Evolutionary conservation across 225 moss, liverwort and hornwort genomes (phyloP).

Genomic region (Pseudoscleropodium purum): DNA sequence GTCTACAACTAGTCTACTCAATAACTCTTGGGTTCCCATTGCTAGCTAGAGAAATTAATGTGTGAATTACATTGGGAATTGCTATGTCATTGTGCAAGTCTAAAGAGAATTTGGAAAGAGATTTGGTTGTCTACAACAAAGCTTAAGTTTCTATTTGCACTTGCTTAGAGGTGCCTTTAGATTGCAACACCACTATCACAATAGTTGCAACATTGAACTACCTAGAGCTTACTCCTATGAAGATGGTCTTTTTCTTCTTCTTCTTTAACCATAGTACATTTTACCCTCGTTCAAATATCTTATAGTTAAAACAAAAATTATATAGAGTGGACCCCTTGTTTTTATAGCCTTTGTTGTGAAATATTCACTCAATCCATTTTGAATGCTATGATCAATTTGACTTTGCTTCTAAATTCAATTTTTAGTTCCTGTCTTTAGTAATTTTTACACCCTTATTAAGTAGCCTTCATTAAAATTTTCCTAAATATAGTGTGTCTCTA

Average conservation of each 20-base stretch:
- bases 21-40: background rate
- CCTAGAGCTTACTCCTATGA: background rate
- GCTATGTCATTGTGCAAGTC: background rate
- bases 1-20: background rate
- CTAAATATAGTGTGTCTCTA: too few relatives aligned
- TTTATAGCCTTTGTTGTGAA: too few relatives aligned
- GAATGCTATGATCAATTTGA: too few relatives aligned
- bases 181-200: accelerated
- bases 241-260: background rate
- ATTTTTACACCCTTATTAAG: too few relatives aligned
- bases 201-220: background rate
- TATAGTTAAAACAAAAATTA: too few relatives aligned
- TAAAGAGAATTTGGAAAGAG: background rate
- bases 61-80: background rate
- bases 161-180: background rate
- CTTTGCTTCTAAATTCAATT: too few relatives aligned
- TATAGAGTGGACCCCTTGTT: too few relatives aligned
- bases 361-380: too few relatives aligned
- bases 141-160: background rate
- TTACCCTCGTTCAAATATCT: too few relatives aligned
- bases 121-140: background rate
- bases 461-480: too few relatives aligned
- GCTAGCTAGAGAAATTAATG: background rate
- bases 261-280: too few relatives aligned
- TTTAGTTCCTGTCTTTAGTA: too few relatives aligned